phyloP scores from a whole-genome alignment of 495 filamentous ascomycete species.

The Bacidia gigantensis region DNA sequence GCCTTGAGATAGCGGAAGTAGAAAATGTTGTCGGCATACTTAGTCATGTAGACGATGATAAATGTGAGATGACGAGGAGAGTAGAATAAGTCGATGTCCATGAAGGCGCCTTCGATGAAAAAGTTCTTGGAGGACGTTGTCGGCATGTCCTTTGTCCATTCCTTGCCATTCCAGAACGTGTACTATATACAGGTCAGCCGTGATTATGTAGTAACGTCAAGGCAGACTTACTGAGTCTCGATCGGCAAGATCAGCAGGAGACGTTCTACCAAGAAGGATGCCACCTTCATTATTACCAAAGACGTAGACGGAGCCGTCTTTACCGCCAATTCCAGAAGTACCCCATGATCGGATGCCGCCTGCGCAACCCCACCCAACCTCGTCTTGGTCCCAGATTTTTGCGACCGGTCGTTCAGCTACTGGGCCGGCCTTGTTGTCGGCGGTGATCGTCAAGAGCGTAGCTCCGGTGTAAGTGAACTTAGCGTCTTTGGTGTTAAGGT shows the following conservation, averaged over 20 bases:
- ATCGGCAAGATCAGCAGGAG: conserved; percentile 12
- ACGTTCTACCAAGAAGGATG: conserved; percentile 18
- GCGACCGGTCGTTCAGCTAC: conserved; percentile 17
- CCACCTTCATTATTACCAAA: conserved; percentile 20
- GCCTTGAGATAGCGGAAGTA: conserved; percentile 25
- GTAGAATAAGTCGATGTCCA: conserved; percentile 25
- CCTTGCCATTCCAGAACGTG: conserved; percentile 20
- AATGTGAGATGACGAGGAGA: conserved; percentile 24
- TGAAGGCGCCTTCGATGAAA: conserved; percentile 20
- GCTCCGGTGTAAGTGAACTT: conserved; percentile 23
- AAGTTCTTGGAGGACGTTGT: conserved; percentile 8
- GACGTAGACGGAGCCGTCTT: conserved; percentile 23
- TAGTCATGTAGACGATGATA: conserved; percentile 23
- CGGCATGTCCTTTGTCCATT: conserved; percentile 16
- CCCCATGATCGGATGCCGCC: conserved; percentile 25
- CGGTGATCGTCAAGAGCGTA: conserved; percentile 21
- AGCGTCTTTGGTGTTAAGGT: conserved; percentile 17
- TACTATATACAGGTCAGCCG: conserved; percentile 12
- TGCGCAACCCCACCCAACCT: conserved; percentile 23
- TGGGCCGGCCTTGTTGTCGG: conserved; percentile 19
- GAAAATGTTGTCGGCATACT: conserved; percentile 25
- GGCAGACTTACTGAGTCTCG: conserved; percentile 17
- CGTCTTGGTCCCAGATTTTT: conserved; percentile 21
- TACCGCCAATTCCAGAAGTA: conserved; percentile 21
- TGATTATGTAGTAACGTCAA: background rate